Evolutionary conservation across 805 yeast species (phyloP).

Genomic region (Cyberlindnera meyerae): DNA sequence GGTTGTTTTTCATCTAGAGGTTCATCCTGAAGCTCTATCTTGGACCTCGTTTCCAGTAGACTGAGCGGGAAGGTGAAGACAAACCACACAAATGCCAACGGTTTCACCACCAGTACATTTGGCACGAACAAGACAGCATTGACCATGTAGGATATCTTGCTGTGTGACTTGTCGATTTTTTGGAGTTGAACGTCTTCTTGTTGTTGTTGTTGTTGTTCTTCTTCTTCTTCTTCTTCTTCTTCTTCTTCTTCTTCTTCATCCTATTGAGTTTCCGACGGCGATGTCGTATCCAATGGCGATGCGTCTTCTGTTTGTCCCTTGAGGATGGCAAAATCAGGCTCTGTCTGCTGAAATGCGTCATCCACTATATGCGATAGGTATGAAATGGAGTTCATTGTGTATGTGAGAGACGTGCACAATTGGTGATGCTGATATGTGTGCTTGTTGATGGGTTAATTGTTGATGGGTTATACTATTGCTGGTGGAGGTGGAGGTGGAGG

Average conservation of each 20-base stretch:
- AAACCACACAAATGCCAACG: conserved; percentile 44
- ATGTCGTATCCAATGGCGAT: too few species aligned
- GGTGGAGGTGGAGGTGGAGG: not conserved
- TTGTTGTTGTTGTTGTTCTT: too few species aligned
- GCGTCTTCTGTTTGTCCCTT: conserved; percentile 4
- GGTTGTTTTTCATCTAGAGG: conserved; percentile 1
- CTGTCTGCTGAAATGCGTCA: conserved; percentile 17
- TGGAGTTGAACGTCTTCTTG: too few species aligned
- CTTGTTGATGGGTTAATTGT: too few species aligned
- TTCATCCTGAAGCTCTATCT: not conserved
- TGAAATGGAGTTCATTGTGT: conserved; percentile 26
- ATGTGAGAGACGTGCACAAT: not conserved
- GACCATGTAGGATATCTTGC: conserved; percentile 19
- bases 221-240: too few species aligned
- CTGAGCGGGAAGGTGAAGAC: conserved; percentile 54
- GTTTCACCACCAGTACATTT: conserved; percentile 45
- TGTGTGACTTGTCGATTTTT: too few species aligned
- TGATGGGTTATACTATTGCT: too few species aligned
- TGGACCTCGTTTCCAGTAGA: conserved; percentile 29
- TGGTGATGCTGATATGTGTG: too few species aligned
- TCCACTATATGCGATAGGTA: conserved; percentile 25
- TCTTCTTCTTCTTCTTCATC: not conserved
- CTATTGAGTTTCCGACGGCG: not conserved
- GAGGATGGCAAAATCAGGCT: conserved; percentile 10
- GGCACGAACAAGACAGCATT: conserved; percentile 42